These are phyloP conservation scores for Stentor coeruleus DNA, from an alignment of 73 alveolate species.

Conservation along the genomic window DNA sequence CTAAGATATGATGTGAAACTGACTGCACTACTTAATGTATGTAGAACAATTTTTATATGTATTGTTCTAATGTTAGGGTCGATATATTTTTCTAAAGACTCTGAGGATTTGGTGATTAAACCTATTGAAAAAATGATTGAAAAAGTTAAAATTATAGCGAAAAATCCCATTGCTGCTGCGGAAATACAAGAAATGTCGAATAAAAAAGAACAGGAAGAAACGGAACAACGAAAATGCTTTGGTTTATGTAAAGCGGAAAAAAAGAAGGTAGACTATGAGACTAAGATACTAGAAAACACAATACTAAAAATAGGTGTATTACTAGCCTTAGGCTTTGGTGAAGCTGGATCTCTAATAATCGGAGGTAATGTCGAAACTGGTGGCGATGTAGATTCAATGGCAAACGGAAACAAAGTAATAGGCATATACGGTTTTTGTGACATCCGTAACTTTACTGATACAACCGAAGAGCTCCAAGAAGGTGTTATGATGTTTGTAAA, in stretches of 20 bases:
- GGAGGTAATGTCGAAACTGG: slow-evolving; percentile 64
- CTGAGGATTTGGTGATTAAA: slow-evolving; percentile 65
- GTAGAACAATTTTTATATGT: slow-evolving; percentile 72
- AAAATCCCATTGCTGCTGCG: slow-evolving; percentile 53
- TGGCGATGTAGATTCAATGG: slow-evolving; percentile 82
- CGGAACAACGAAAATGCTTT: not conserved
- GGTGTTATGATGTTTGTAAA: slow-evolving; percentile 95
- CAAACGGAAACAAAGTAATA: slow-evolving; percentile 58
- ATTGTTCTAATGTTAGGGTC: slow-evolving; percentile 69
- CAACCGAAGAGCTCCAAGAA: slow-evolving; percentile 79
- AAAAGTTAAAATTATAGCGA: slow-evolving; percentile 61
- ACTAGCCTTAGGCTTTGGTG: slow-evolving; percentile 38
- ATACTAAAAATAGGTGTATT: slow-evolving; percentile 79
- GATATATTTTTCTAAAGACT: slow-evolving; percentile 70
- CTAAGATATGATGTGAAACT: slow-evolving; percentile 35
- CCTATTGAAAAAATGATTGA: slow-evolving; percentile 83
- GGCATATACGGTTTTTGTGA: slow-evolving; percentile 93
- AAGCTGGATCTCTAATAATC: slow-evolving; percentile 59
- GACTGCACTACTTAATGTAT: slow-evolving; percentile 55
- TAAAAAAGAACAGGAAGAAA: not conserved
- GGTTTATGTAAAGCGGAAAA: not conserved
- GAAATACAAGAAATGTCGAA: not conserved
- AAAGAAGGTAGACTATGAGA: slow-evolving; percentile 51
- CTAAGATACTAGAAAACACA: slow-evolving; percentile 92
- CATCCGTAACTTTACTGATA: slow-evolving; percentile 80